A percentile compares a stretch with the other conserved stretches of the same genome.
Evolutionary conservation across 2,329 filamentous ascomycete genomes (phyloP).

Genomic region (Hypoxylon sp.): DNA sequence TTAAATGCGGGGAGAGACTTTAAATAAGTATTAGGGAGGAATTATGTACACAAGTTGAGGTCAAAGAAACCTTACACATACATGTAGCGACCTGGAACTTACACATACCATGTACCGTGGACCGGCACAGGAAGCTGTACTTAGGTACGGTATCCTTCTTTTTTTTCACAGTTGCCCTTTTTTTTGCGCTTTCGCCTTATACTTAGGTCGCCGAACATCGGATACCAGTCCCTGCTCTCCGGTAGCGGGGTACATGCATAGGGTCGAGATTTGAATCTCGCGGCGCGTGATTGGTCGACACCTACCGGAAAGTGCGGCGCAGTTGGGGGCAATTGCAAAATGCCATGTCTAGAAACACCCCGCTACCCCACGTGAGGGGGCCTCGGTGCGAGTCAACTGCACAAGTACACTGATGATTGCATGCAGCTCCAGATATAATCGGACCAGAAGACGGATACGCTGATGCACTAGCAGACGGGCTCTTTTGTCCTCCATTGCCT

Average conservation of each 20-base stretch:
- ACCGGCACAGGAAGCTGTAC: constrained; percentile 40
- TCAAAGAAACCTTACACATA: constrained; percentile 12
- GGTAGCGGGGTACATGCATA: constrained; percentile 48
- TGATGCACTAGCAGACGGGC: constrained; percentile 7
- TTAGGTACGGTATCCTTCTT: constrained; percentile 24
- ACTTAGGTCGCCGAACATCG: constrained; percentile 48
- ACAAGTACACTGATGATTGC: constrained; percentile 39
- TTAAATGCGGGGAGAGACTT: constrained; percentile 45
- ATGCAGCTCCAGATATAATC: constrained; percentile 34
- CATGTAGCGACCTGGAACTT: constrained; percentile 1
- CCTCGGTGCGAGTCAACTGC: constrained; percentile 48
- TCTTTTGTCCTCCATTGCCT: constrained; percentile 6
- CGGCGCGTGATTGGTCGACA: constrained; percentile 40
- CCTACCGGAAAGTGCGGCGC: constrained; percentile 31
- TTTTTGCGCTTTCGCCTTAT: constrained; percentile 21
- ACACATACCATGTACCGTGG: not conserved
- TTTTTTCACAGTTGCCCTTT: constrained; percentile 18
- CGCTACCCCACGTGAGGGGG: constrained; percentile 49
- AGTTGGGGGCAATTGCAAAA: constrained; percentile 30
- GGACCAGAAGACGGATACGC: constrained; percentile 24
- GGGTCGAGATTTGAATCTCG: constrained; percentile 48
- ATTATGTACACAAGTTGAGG: constrained; percentile 19
- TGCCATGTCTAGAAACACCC: constrained; percentile 35
- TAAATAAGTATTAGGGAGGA: constrained; percentile 38
- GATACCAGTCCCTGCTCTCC: constrained; percentile 48